Base-by-base conservation (phyloP, 1,139 yeast species). In the Geotrichum europaeum region DNA sequence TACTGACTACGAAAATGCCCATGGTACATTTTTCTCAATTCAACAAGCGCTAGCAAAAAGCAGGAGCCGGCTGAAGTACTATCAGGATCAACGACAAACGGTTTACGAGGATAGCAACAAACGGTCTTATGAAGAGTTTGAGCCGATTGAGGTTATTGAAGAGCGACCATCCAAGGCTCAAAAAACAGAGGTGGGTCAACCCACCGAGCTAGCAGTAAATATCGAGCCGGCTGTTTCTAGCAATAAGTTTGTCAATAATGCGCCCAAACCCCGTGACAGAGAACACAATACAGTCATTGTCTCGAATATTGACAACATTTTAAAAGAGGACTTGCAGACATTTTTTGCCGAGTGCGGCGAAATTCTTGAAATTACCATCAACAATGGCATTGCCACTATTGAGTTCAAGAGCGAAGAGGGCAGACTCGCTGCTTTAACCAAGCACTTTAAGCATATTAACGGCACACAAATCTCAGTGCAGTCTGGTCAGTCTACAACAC, bases 341-440 rank as follows among this genome's bases (percentile, higher is more conserved):
- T 78, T 83, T 60, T 87, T 89, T 70, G 63, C 72, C 25, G 88
- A 83, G 30, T 88, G 94, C 73, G 96, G 95, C 1, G 76, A 75
- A 1, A 73, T 85, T 1, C 65, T 76, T 4, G 68, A 71, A 1
- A 60, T 75, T 6, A 59, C 56, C 20, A 28, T 60, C 15, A 15
- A 50, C 4, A 58, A 55, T 24, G 56, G 49, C 10, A 24, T 51
- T 5, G 73, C 72, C 0, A 57, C 65, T 0, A 67, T 88, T 3
- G 96, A 88, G 67, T 85, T 88, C 65, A 65, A 76, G 0, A 71
- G 69, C 4, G 81, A 80, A 59, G 74, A 75, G n/a, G 84, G 78
- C 51, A 80, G 85, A 1, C 72, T 84, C 13, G 73, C 86, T 1
- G 89, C 92, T 0, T 70, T 87, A 55, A 85, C 92, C 0, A 84